Evolutionary conservation across 805 yeast genomes (phyloP), one percentile per base, ranked within the genome.

Genomic region (Zygosaccharomyces kombuchaensis): DNA sequence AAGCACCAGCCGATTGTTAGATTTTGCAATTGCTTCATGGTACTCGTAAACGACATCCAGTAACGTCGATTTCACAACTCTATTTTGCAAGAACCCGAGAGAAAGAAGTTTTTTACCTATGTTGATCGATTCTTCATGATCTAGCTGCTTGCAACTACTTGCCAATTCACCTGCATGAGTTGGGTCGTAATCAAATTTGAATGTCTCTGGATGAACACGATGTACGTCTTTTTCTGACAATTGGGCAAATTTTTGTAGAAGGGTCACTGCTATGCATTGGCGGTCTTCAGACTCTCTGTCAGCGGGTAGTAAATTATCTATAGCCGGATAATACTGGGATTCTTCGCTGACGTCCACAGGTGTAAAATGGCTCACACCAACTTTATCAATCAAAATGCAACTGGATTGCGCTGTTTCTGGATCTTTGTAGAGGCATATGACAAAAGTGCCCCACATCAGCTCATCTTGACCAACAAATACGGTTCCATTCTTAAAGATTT

Each of bases 151-250:
- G 83, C 90, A 82, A 10, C 68, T 51, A 26, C 84, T 78, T 0
- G 96, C 95, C 22, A 87, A 60, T 8, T 76, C 75, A 0, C 97
- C 98, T 1, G 96, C 96, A 44, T 77, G 74, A 0, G 91, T 84
- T 55, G 87, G 96, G 64, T 91, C 97, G 77, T 81, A 73, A 61
- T 75, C 73, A 51, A 66, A 66, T 12, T 55, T 44, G 26, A 51
- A 37, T 8, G 42, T 36, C 42, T 17, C 44, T 35, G 21, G 54
- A n/a, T 43, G 50, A 3, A 59, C 29, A 10, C 37, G 42, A 29
- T 44, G 40, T 9, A 55, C 23, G 14, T 55, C 48, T 9, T 44
- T 47, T 8, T 43, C 69, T 56, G 61, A 74, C 53, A 87, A 60
- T 22, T 75, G 69, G 2, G 87, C 80, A 58, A 74, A 88, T 19